Evolutionary conservation across 2,329 filamentous ascomycete genomes (phyloP).

Genomic region (Epichloe uncinata): DNA sequence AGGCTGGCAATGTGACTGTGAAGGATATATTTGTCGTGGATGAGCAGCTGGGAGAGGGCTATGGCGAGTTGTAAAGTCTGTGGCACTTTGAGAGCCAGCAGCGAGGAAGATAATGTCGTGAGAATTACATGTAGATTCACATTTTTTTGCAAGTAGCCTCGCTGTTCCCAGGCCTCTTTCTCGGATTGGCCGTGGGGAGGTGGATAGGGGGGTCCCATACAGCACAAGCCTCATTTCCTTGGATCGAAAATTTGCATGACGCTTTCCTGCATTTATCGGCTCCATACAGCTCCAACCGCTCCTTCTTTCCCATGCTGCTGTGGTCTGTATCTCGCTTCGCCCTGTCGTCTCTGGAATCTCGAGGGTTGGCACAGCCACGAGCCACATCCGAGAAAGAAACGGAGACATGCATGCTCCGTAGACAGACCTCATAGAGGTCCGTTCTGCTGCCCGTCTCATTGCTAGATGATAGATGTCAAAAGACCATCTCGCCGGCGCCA

Average conservation of each 20-base stretch:
- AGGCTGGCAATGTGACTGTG: too few species aligned
- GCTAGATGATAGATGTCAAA: not conserved
- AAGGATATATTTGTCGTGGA: constrained; percentile 22
- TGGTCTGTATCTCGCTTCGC: not conserved
- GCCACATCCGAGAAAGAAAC: not conserved
- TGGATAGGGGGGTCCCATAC: too few species aligned
- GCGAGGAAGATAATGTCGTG: not conserved
- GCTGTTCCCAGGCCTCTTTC: too few species aligned
- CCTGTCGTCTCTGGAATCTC: not conserved
- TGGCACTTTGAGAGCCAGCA: not conserved
- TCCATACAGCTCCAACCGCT: not conserved
- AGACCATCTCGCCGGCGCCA: not conserved
- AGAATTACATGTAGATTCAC: too few species aligned
- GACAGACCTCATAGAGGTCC: constrained; percentile 1
- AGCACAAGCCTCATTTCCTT: not conserved
- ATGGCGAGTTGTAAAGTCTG: constrained; percentile 1
- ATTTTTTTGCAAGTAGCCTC: too few species aligned
- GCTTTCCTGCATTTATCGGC: not conserved
- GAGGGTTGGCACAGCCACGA: not conserved
- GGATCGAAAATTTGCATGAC: not conserved
- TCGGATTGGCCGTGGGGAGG: too few species aligned
- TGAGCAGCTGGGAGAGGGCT: not conserved
- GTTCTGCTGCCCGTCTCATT: not conserved
- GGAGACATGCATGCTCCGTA: not conserved
- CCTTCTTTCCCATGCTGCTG: not conserved